Evolutionary conservation across 768 basidiomycete genomes (phyloP), one percentile per base, ranked within the genome.

Genomic region (Leccinum longicurvipes): DNA sequence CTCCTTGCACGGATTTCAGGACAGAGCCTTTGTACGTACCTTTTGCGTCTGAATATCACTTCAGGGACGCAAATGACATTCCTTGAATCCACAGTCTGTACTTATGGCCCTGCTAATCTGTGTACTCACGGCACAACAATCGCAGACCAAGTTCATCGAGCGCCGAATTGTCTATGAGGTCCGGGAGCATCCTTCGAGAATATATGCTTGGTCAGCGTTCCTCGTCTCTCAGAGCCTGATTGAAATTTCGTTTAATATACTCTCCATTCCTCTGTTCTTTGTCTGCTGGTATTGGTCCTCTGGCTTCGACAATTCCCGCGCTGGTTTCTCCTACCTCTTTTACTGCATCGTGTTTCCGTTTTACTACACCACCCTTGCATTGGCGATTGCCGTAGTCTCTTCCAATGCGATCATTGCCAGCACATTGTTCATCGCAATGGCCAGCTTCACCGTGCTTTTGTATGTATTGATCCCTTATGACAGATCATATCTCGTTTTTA

Each of bases 191-290:
- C 82, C 85, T 0, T 82, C 82, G 47, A 73, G 79, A 45, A 86
- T 82, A 77, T 87, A 85, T 66, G 74, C 74, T 60, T 87, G 84
- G 84, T 76, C 80, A 0, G 80, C 82, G 0, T 71, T 85, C 29
- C 57, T 83, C n/a, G 77, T 81, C 1, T 74, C 83, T 0, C 79
- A 81, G 60, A 68, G 84, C 23, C 55, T 84, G 12, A 70, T 72
- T 31, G 79, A 80, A 63, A 44, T 77, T 2, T 77, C 77, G 15
- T 74, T 77, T 67, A 79, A 79, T 55, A 73, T 78, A 19, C 15
- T 74, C 41, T 67, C 66, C 8, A 72, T 74, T 0, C 69, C 76
- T 9, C 6, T 81, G 19, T 75, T 75, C 65, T 81, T 76, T 65
- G 44, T 75, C 45, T 76, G 76, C 65, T 82, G 78, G 79, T 81